phyloP scores from a whole-genome alignment of 2,329 filamentous ascomycete genomes.

The Sclerotinia borealis region DNA sequence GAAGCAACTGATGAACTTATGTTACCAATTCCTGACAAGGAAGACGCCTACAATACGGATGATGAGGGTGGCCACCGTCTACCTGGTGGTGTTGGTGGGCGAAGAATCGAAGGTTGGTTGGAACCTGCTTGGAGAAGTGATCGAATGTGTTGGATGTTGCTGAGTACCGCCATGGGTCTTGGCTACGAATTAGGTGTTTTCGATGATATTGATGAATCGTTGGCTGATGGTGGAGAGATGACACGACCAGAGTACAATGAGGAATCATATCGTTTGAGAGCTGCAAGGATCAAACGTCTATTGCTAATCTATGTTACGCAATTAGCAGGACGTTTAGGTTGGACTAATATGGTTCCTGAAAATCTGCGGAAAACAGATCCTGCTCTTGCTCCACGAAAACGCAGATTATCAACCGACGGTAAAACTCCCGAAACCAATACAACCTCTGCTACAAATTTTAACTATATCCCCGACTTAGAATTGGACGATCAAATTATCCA shows the following conservation, averaged over 20 bases:
- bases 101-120: slow-evolving; percentile 89
- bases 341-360: slow-evolving; percentile 88
- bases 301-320: slow-evolving; percentile 89
- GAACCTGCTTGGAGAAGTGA: slow-evolving; percentile 94
- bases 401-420: slow-evolving; percentile 42
- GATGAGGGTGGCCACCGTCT: slow-evolving; percentile 39
- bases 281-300: slow-evolving; percentile 75
- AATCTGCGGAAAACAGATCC: slow-evolving; percentile 53
- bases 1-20: slow-evolving; percentile 66
- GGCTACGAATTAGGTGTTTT: slow-evolving; percentile 95
- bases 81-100: slow-evolving; percentile 62
- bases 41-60: slow-evolving; percentile 39
- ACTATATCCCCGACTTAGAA: slow-evolving; percentile 61
- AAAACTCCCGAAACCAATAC: slow-evolving; percentile 55
- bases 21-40: slow-evolving; percentile 51
- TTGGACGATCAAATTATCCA: slow-evolving; percentile 67
- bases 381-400: slow-evolving; percentile 42
- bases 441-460: slow-evolving; percentile 52
- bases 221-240: slow-evolving; percentile 52
- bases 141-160: slow-evolving; percentile 95
- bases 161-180: slow-evolving; percentile 83
- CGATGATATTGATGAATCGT: slow-evolving; percentile 73
- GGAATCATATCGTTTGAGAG: slow-evolving; percentile 68
- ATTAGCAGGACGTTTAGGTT: slow-evolving; percentile 84
- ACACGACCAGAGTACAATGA: slow-evolving; percentile 65